Conservation (phyloP, 768 basidiomycete genomes). For the Agrocybe pediades region DNA sequence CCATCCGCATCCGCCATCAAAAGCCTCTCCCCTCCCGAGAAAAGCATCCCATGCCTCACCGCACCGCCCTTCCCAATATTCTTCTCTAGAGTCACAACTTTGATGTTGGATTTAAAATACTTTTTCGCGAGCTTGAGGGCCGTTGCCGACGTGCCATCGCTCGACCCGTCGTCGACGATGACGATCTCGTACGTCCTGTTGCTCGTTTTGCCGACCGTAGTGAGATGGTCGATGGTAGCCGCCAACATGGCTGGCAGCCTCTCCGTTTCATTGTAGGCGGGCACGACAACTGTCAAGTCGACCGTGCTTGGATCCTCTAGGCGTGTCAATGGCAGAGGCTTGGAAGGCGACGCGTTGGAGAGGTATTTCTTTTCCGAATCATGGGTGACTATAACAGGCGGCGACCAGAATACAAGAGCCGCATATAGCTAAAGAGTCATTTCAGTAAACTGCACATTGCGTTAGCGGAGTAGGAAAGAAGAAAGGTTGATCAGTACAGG, state of each 20-base stretch:
- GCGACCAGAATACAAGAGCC: constrained; percentile 74
- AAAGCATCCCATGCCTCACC: constrained; percentile 88
- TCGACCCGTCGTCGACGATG: constrained; percentile 89
- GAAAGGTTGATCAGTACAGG: constrained; percentile 34
- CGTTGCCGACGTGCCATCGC: constrained; percentile 67
- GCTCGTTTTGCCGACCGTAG: constrained; percentile 30
- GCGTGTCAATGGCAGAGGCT: constrained; percentile 55
- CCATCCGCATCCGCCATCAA: constrained; percentile 96
- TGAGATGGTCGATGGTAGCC: constrained; percentile 69
- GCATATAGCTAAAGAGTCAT: constrained; percentile 70
- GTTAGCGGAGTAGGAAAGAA: background rate
- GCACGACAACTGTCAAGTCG: constrained; percentile 81
- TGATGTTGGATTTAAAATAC: constrained; percentile 62
- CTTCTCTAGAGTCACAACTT: constrained; percentile 73
- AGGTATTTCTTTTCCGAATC: constrained; percentile 74
- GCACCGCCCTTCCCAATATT: constrained; percentile 95
- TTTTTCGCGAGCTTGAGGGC: constrained; percentile 66
- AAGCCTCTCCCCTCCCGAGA: constrained; percentile 72
- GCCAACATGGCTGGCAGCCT: constrained; percentile 85
- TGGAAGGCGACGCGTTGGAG: constrained; percentile 52
- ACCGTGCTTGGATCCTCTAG: constrained; percentile 60
- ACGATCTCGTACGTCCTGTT: constrained; percentile 76
- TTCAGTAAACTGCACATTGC: constrained; percentile 14
- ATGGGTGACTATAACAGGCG: constrained; percentile 59
- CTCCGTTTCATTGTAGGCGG: constrained; percentile 89